Base-by-base conservation (phyloP, 306 rosid species). In the Sechiopsis laciniata region DNA sequence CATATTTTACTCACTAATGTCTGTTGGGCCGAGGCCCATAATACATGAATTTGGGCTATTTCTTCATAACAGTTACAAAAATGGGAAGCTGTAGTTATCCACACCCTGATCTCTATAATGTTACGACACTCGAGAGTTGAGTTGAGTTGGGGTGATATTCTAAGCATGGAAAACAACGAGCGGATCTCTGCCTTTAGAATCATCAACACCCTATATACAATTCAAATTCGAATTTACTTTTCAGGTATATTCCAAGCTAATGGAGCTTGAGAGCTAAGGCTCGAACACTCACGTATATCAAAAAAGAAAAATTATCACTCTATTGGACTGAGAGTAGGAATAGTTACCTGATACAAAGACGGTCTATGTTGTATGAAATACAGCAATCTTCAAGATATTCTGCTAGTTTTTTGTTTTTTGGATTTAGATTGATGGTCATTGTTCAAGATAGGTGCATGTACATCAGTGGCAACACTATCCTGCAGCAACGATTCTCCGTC, bases 401-500 rank as follows among this genome's bases (percentile, higher is more conserved):
- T 76, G 75, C 9, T 65, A 62, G 62, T 51, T 76, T 80, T 85
- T 24, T 54, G 86, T 75, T 8, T 22, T 9, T 50, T 50, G n/a
- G 87, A 62, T 40, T 65, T 82, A 55, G 78, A 79, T 20, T 71
- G 80, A 45, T 59, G 83, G 73, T 64, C 79, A 75, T 21, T 35
- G 52, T 81, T 75, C 71, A 74, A 32, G 15, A 80, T 53, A 45
- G 65, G 70, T 5, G 71, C 66, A 37, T 80, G 72, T 52, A 63
- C 83, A 29, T 51, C 75, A 2, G 73, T 20, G 80, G 57, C 74
- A 24, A 19, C 21, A 55, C 71, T 73, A 61, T 78, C 78, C 48
- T 46, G 78, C 42, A 65, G 45, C 55, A 68, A 56, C 21, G 67
- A 78, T 37, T 81, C 86, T 37, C 72, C 88, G 59, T 80, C 83